Percentiles rank a stretch among this genome's conserved stretches.
Evolutionary conservation across 345 rosid genomes (phyloP).

Genomic region (Salix dunnii): DNA sequence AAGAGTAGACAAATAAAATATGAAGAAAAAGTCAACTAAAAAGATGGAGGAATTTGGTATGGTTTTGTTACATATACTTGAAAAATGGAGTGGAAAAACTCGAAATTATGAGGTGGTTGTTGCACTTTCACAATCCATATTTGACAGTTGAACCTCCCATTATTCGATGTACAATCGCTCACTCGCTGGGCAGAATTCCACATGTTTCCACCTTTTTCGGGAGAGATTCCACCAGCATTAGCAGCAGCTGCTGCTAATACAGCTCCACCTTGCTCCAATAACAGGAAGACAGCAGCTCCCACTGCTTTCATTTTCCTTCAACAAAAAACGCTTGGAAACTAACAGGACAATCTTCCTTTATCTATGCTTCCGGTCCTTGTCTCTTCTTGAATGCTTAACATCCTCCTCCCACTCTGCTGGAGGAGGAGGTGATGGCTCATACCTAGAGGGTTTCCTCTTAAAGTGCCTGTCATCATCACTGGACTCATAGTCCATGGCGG

Average conservation of each 20-base stretch:
- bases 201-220: not conserved
- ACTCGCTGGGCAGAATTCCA: not conserved
- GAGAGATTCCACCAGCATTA: not conserved
- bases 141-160: not conserved
- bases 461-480: conserved; percentile 93
- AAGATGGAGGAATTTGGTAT: not conserved
- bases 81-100: not conserved
- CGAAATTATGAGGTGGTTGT: not conserved
- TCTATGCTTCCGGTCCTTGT: conserved; percentile 42
- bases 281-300: not conserved
- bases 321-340: not conserved
- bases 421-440: conserved; percentile 60
- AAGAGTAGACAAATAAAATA: not conserved
- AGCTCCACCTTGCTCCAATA: not conserved
- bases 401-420: conserved; percentile 44
- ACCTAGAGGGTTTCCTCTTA: conserved; percentile 85
- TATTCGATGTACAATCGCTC: not conserved
- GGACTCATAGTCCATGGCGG: conserved; percentile 61
- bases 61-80: not conserved
- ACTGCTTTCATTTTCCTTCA: not conserved
- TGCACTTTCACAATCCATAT: not conserved
- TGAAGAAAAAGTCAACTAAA: not conserved
- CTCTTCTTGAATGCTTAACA: conserved; percentile 28
- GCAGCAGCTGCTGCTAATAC: not conserved
- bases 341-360: not conserved